These are phyloP conservation scores for Aspergillus sojae DNA, from an alignment of 2,329 filamentous ascomycete species.

Conservation along the genomic window DNA sequence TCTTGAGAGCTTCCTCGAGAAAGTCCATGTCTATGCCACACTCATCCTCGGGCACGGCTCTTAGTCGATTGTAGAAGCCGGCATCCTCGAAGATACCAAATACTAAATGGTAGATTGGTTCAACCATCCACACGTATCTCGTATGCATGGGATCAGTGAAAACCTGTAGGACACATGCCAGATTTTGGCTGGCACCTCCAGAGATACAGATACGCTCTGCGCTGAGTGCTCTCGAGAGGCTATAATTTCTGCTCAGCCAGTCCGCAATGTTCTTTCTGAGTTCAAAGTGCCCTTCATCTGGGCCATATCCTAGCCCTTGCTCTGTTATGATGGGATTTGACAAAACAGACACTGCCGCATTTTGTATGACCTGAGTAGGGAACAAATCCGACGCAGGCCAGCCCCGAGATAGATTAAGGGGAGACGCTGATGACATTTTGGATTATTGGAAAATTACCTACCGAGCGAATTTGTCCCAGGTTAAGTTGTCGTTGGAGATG, in stretches of 20 bases:
- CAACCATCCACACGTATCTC: conserved; percentile 73
- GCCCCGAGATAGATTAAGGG: conserved; percentile 45
- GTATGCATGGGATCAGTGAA: conserved; percentile 80
- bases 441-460: not conserved
- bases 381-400: conserved; percentile 61
- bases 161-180: conserved; percentile 74
- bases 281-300: conserved; percentile 71
- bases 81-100: conserved; percentile 80
- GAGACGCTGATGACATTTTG: not conserved
- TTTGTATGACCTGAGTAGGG: conserved; percentile 62
- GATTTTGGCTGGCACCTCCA: conserved; percentile 79
- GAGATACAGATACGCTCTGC: conserved; percentile 73
- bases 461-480: not conserved
- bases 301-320: conserved; percentile 73
- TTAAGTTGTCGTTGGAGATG: not conserved
- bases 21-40: conserved; percentile 71
- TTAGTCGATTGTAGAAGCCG: conserved; percentile 68
- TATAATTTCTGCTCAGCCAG: conserved; percentile 70
- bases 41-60: conserved; percentile 74
- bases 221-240: conserved; percentile 43
- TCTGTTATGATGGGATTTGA: conserved; percentile 59
- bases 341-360: conserved; percentile 63
- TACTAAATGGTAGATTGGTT: conserved; percentile 81
- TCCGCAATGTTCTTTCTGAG: conserved; percentile 67
- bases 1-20: conserved; percentile 50